Percentiles rank a stretch among this genome's conserved stretches.
phyloP scores from a whole-genome alignment of 352 stramenopile species.

The Phytopythium mirpurense region DNA sequence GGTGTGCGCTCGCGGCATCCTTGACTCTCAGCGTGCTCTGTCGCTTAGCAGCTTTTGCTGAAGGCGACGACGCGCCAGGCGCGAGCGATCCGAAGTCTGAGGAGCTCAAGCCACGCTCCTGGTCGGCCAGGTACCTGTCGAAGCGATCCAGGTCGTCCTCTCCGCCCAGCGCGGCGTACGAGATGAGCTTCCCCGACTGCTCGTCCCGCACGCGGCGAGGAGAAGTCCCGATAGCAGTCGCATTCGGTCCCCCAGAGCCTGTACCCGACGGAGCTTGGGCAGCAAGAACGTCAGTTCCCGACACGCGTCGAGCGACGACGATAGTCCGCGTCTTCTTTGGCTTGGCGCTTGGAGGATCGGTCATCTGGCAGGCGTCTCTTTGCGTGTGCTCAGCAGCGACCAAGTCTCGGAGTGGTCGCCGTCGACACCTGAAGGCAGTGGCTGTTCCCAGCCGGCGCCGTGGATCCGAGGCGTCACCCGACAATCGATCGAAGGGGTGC shows the following conservation, averaged over 20 bases:
- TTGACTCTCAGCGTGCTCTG: conserved; percentile 27
- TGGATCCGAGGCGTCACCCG: conserved; percentile 9
- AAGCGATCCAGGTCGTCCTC: conserved; percentile 54
- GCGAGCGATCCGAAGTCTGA: conserved; percentile 20
- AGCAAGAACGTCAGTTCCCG: background rate
- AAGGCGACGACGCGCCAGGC: background rate
- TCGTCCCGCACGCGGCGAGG: conserved; percentile 16
- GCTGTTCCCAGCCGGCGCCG: conserved; percentile 12
- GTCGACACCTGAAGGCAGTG: background rate
- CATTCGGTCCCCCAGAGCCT: background rate
- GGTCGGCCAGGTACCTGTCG: conserved; percentile 47
- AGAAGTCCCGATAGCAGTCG: background rate
- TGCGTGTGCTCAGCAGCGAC: no score
- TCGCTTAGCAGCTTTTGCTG: conserved; percentile 25
- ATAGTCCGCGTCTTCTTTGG: conserved; percentile 38
- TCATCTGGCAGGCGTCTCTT: background rate
- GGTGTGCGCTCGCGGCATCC: conserved; percentile 6
- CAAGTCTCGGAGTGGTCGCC: background rate
- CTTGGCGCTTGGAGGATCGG: background rate
- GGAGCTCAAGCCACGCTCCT: conserved; percentile 19
- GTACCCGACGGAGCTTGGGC: background rate
- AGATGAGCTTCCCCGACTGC: conserved; percentile 34
- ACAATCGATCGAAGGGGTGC: background rate
- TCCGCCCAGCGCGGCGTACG: conserved; percentile 59
- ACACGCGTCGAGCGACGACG: conserved; percentile 40